Evolutionary conservation across 129 eudicot species (phyloP).

Genomic region (carrot (Daucus carota)): DNA sequence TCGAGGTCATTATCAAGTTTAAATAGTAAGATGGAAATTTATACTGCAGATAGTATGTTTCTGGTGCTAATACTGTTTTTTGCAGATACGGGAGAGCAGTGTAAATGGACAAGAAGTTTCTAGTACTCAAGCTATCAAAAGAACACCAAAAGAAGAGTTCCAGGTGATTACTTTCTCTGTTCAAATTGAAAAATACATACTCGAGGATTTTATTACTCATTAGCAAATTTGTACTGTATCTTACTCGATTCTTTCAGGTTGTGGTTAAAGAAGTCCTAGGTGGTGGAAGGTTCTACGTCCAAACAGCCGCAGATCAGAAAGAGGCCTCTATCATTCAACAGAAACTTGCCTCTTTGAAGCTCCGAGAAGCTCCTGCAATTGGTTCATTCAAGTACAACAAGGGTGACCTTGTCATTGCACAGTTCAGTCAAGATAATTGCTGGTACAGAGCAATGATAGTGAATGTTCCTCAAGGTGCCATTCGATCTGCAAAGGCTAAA

Average conservation of each 20-base stretch:
- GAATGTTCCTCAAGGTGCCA: conserved; percentile 63
- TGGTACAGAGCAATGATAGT: conserved; percentile 95
- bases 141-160: conserved; percentile 43
- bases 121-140: no score
- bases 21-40: no score
- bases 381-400: conserved; percentile 78
- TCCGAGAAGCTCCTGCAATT: conserved; percentile 72
- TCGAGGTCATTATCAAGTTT: not conserved
- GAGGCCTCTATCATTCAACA: conserved; percentile 58
- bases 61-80: no score
- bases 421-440: conserved; percentile 76
- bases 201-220: not conserved
- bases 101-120: no score
- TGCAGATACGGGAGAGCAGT: no score
- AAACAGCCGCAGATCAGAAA: conserved; percentile 61
- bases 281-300: conserved; percentile 91
- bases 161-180: conserved; percentile 35
- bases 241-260: conserved; percentile 29
- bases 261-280: conserved; percentile 75
- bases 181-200: not conserved
- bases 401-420: conserved; percentile 83
- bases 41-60: no score
- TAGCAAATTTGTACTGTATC: no score
- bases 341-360: conserved; percentile 72
- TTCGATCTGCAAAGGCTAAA: conserved; percentile 50